Evolutionary conservation across 495 filamentous ascomycete species (phyloP), one percentile per base, ranked within the genome.

Genomic region (Rhizodiscina lignyota): DNA sequence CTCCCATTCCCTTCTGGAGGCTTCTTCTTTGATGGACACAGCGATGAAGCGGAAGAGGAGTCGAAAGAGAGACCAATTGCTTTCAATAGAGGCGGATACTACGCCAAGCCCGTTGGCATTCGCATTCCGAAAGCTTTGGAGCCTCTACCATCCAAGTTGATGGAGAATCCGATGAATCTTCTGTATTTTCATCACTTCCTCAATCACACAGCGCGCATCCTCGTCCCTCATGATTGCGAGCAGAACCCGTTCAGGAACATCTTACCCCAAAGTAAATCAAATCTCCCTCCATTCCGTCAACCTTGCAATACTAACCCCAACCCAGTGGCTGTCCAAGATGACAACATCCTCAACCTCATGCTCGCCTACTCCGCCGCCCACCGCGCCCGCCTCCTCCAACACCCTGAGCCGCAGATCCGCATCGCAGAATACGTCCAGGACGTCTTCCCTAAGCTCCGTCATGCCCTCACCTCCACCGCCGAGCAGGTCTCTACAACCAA

Each of bases 291-390:
- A 24, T 18, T 8, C 24, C 8, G n/a, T 6, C 12, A n/a, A 24
- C 6, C 20, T 37, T 27, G 18, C 16, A 10, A n/a, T n/a, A n/a
- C n/a, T n/a, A n/a, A n/a, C n/a, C n/a, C n/a, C n/a, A n/a, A n/a
- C n/a, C 1, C 31, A 77, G 72, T 82, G 77, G 77, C 77, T 35
- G 62, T 79, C 36, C 53, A 58, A 36, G 70, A 80, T 38, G 59
- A 64, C 3, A 74, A 81, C 50, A 64, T 92, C 24, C 61, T 89
- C 21, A 77, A 82, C 39, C 58, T 92, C 33, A 62, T 87, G 30
- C 67, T 92, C 28, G 79, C 83, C 16, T 92, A 83, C 49, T 82
- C 75, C 13, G 83, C 83, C 18, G 78, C 72, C 37, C 83, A 92
- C 49, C 74, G 83, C 32, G 81, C 83, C 18, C 71, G 79, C 18